A percentile compares a stretch with the other conserved stretches of the same genome.
Evolutionary conservation across 2,329 filamentous ascomycete genomes (phyloP).

Genomic region (Penicillium sp.): DNA sequence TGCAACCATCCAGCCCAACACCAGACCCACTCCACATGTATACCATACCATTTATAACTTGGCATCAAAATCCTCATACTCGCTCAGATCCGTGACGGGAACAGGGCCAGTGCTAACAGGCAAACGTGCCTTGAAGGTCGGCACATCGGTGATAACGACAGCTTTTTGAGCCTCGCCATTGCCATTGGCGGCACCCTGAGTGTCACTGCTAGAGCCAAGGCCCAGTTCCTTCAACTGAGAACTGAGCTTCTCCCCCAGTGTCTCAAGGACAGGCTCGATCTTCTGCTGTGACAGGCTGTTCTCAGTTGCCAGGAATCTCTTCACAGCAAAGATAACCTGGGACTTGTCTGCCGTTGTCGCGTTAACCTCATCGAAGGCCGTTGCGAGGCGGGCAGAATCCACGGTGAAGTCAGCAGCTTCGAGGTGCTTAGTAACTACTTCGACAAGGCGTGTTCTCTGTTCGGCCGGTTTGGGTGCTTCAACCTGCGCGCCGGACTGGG

Average conservation of each 20-base stretch:
- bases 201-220: slow-evolving; percentile 24
- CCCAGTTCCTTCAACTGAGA: slow-evolving; percentile 48
- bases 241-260: slow-evolving; percentile 52
- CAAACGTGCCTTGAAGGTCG: slow-evolving; percentile 75
- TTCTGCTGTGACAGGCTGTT: slow-evolving; percentile 53
- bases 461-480: slow-evolving; percentile 37
- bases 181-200: slow-evolving; percentile 1
- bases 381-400: slow-evolving; percentile 44
- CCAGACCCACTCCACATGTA: background rate
- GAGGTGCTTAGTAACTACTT: slow-evolving; percentile 49
- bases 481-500: slow-evolving; percentile 60
- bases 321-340: slow-evolving; percentile 54
- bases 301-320: slow-evolving; percentile 52
- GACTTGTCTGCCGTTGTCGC: slow-evolving; percentile 48
- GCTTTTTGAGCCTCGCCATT: slow-evolving; percentile 34
- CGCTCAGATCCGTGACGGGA: slow-evolving; percentile 71
- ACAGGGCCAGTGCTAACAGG: slow-evolving; percentile 69
- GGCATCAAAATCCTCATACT: slow-evolving; percentile 80
- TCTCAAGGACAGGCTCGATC: slow-evolving; percentile 48
- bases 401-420: slow-evolving; percentile 48
- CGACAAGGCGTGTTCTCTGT: slow-evolving; percentile 47
- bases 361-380: slow-evolving; percentile 48
- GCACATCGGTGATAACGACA: slow-evolving; percentile 71
- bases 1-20: slow-evolving; percentile 9
- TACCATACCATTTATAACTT: slow-evolving; percentile 62